phyloP scores from a whole-genome alignment of 176 grass and related monocot species.

The Puya raimondii region DNA sequence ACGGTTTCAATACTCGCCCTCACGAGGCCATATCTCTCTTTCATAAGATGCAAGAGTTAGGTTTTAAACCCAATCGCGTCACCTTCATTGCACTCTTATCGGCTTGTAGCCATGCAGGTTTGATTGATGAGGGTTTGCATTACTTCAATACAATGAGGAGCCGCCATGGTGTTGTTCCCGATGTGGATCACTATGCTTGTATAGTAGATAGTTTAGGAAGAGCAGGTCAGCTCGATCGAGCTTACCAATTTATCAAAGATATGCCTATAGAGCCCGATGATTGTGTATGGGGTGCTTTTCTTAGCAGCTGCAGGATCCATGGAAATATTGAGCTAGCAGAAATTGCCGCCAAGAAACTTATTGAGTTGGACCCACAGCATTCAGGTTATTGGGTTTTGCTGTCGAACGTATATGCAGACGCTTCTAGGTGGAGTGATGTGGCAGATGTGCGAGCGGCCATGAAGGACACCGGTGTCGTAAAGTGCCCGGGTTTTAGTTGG shows the following conservation, averaged over 20 bases:
- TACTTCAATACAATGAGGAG: slow-evolving; percentile 36
- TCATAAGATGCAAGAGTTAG: slow-evolving; percentile 35
- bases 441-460: slow-evolving; percentile 32
- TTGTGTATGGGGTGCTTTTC: slow-evolving; percentile 37
- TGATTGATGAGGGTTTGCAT: slow-evolving; percentile 31
- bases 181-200: slow-evolving; percentile 41
- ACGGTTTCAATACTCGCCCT: slow-evolving; percentile 28
- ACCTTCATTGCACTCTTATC: slow-evolving; percentile 41
- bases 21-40: slow-evolving; percentile 25
- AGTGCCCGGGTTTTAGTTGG: slow-evolving; percentile 44
- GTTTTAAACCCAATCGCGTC: slow-evolving; percentile 38
- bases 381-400: slow-evolving; percentile 47
- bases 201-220: slow-evolving; percentile 48
- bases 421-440: slow-evolving; percentile 45
- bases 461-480: slow-evolving; percentile 40
- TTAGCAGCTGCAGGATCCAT: slow-evolving; percentile 48
- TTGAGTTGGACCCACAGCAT: slow-evolving; percentile 39
- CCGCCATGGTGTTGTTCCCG: slow-evolving; percentile 29
- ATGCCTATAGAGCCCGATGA: slow-evolving; percentile 31
- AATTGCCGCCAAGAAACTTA: slow-evolving; percentile 34
- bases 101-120: slow-evolving; percentile 37
- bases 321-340: slow-evolving; percentile 43
- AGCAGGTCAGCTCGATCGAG: slow-evolving; percentile 40
- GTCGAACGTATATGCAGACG: slow-evolving; percentile 40
- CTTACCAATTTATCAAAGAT: slow-evolving; percentile 39